Evolutionary conservation across 225 moss, liverwort and hornwort genomes (phyloP), one percentile per base, ranked within the genome.

Genomic region (Pseudisothecium myosuroides): DNA sequence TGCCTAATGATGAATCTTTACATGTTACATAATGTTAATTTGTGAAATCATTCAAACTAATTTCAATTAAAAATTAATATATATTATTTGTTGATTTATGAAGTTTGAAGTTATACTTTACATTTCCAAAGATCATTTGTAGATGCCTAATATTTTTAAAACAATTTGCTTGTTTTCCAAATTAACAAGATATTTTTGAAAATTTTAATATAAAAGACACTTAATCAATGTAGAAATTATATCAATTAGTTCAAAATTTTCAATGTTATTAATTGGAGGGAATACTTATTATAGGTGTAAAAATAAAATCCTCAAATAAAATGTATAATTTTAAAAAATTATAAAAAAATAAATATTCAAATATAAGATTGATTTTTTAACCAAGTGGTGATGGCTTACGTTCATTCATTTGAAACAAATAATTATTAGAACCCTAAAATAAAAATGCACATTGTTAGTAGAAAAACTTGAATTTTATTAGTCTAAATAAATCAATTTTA

Each of bases 401-500:
- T 88, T 85, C 75, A 34, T 88, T 88, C 32, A 1, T 81, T 73
- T 39, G 11, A 50, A 80, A 22, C 17, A 63, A 28, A 17, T n/a
- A 55, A 69, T 49, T 9, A 34, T 7, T 21, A 26, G 4, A 59
- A 81, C n/a, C 75, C 59, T 66, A 74, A n/a, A 21, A 58, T 81
- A 26, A 17, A 56, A 84, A 12, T 21, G 13, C 5, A 55, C 2
- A 13, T 20, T 23, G 14, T 32, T 41, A 2, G 43, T 76, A 14
- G 3, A n/a, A 34, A 45, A 64, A 73, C 0, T 4, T 58, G 10
- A 1, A 21, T 59, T 65, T 0, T 0, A 18, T 71, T 1, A 14
- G 4, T 14, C 7, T 0, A 12, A 71, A 68, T 29, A 22, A 31
- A 81, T 36, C 6, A 64, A 11, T 27, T 17, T 81, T 28, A 34